These are phyloP conservation scores for Tremellales sp. DNA, from an alignment of 1,284 basidiomycete genomes.

Conservation along the genomic window DNA sequence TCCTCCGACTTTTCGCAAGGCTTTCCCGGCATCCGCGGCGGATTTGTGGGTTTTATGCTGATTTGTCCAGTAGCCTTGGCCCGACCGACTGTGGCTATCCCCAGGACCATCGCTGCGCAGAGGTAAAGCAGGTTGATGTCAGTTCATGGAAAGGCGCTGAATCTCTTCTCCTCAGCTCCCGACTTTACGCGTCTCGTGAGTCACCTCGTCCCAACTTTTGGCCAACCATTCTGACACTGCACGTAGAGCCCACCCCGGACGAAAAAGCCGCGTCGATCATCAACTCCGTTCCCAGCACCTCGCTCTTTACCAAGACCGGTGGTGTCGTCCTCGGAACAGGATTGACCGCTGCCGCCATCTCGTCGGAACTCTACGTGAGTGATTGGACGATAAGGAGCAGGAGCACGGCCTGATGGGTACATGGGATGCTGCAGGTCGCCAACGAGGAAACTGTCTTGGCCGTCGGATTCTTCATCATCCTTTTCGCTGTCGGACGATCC, in stretches of 20 bases:
- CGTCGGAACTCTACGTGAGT: constrained; percentile 85
- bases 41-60: neutral
- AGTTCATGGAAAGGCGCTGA: neutral
- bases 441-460: constrained; percentile 90
- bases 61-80: constrained; percentile 19
- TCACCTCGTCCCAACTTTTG: constrained; percentile 2
- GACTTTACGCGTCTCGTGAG: constrained; percentile 44
- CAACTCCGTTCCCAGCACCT: constrained; percentile 86
- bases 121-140: constrained; percentile 19
- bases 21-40: neutral
- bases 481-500: constrained; percentile 75
- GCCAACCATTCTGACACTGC: neutral
- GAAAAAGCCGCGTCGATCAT: constrained; percentile 88
- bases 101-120: constrained; percentile 36
- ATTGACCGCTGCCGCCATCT: constrained; percentile 86
- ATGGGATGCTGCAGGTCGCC: constrained; percentile 55
- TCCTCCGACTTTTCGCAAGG: constrained; percentile 1
- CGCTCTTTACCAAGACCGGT: constrained; percentile 91
- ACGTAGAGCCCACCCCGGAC: constrained; percentile 60
- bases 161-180: constrained; percentile 17
- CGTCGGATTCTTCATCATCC: constrained; percentile 79
- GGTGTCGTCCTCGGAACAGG: constrained; percentile 87
- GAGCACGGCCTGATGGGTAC: constrained; percentile 4
- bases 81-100: constrained; percentile 31
- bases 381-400: neutral